phyloP scores from a whole-genome alignment of 1,284 basidiomycete species.

The Afroboletus lepidellus region DNA sequence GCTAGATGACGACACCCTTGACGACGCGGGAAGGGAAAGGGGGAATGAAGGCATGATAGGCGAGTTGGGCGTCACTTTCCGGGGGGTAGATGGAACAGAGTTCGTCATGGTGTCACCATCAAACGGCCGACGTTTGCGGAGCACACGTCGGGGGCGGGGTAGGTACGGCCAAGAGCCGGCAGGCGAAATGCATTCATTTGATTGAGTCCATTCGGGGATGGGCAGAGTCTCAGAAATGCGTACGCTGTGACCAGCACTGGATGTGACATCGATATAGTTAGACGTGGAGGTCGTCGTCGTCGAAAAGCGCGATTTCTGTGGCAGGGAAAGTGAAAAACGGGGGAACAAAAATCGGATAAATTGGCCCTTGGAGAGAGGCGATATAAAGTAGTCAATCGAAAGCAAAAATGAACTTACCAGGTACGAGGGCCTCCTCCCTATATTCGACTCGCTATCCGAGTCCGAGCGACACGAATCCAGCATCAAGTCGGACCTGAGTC shows the following conservation, averaged over 20 bases:
- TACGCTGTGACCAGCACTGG: neutral
- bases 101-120: conserved; percentile 5
- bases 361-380: neutral
- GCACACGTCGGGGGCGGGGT: conserved; percentile 22
- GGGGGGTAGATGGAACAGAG: conserved; percentile 17
- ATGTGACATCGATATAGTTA: conserved; percentile 40
- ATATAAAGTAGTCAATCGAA: neutral
- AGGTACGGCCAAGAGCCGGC: conserved; percentile 26
- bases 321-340: neutral
- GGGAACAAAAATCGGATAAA: neutral
- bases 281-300: conserved; percentile 52
- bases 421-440: conserved; percentile 1
- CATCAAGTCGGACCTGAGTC: conserved; percentile 26
- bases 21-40: conserved; percentile 2
- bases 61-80: conserved; percentile 1
- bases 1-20: conserved; percentile 1
- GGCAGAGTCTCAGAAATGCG: conserved; percentile 8
- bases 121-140: conserved; percentile 30
- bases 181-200: conserved; percentile 10
- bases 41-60: neutral
- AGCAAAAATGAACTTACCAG: conserved; percentile 18
- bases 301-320: conserved; percentile 50
- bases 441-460: conserved; percentile 12
- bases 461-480: conserved; percentile 13
- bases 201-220: conserved; percentile 4